A percentile compares a stretch with the other conserved stretches of the same genome.
Conservation (phyloP, 1,139 yeast species). For the Protomyces inouyei region DNA sequence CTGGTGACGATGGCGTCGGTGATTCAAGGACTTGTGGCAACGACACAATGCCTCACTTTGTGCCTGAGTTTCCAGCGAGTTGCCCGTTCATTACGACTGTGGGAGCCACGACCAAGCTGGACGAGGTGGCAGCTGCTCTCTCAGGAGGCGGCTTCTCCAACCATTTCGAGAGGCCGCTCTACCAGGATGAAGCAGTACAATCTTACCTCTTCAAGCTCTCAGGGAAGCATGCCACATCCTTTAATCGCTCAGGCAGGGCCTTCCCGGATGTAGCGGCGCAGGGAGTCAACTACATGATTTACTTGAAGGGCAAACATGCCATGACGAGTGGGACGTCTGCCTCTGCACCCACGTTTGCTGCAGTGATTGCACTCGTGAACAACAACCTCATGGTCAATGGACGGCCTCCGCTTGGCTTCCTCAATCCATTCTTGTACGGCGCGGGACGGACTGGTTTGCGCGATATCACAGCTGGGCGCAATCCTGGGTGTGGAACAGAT, state of each 20-base stretch:
- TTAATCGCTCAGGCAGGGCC: constrained; percentile 8
- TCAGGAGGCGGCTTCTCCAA: constrained; percentile 20
- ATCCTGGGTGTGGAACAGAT: constrained; percentile 17
- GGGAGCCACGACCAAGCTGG: constrained; percentile 8
- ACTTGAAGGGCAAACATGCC: neutral
- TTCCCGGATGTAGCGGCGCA: constrained; percentile 13
- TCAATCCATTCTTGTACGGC: constrained; percentile 13
- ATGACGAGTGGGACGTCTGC: constrained; percentile 13
- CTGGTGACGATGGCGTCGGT: constrained; percentile 16
- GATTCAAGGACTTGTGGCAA: neutral
- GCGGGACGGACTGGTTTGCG: neutral
- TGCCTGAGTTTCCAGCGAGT: constrained; percentile 15
- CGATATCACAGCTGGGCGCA: constrained; percentile 10
- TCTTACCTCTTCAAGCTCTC: constrained; percentile 1
- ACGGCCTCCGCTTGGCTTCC: constrained; percentile 7
- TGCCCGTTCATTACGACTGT: constrained; percentile 16
- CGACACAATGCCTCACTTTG: constrained; percentile 2
- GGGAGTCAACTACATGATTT: constrained; percentile 10
- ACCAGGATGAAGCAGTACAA: constrained; percentile 4
- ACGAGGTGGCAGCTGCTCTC: neutral
- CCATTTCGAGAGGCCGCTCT: neutral
- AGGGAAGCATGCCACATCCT: neutral
- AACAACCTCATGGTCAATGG: constrained; percentile 2
- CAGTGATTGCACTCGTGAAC: constrained; percentile 6
- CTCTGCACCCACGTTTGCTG: constrained; percentile 10